Base-by-base conservation (phyloP, 23 red algal genomes). In the Gracilaria gracilis region DNA sequence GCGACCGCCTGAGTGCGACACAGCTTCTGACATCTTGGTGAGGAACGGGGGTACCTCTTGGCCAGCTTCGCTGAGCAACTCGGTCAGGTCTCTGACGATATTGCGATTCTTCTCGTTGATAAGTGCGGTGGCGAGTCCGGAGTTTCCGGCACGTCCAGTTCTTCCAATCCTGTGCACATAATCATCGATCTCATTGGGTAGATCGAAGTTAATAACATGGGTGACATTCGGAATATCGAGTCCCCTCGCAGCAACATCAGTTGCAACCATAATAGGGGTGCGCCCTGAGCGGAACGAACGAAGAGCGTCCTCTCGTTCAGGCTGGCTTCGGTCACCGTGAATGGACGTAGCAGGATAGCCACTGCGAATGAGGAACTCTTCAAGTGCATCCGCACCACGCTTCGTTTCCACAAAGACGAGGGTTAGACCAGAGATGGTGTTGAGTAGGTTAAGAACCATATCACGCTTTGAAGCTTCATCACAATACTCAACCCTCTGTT, bases 91-190 rank as follows among this genome's bases (percentile, higher is more conserved):
- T 2, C 90, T 79, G 24, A 94, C 94, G 79, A 96, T 94, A 78
- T 93, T 95, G 25, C 93, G 84, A 65, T 99, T 99, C 81, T 91
- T 99, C 29, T 99, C 97, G 61, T 96, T 99, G 29, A 96, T 93
- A 32, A 99, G 88, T 39, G 97, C 94, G 36, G 97, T 99, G 0
- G 97, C 97, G 36, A 99, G 77, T 32, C 97, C 97, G n/a, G 86
- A 91, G 74, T 99, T 99, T 42, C 97, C 97, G 16, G 97, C 97
- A 84, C 97, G 90, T 28, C 97, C 97, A 36, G 97, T 99, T 62
- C 97, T 88, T 1, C 97, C 97, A 75, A 99, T 99, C 61, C 97
- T 91, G 78, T 99, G 97, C 49, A 99, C 97, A 57, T 99, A 99
- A 32, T 99, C 97, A 47, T 99, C 95, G 82, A 99, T 95, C 50